These are phyloP conservation scores for Pythium insidiosum DNA, from an alignment of 352 stramenopile species.

Conservation along the genomic window DNA sequence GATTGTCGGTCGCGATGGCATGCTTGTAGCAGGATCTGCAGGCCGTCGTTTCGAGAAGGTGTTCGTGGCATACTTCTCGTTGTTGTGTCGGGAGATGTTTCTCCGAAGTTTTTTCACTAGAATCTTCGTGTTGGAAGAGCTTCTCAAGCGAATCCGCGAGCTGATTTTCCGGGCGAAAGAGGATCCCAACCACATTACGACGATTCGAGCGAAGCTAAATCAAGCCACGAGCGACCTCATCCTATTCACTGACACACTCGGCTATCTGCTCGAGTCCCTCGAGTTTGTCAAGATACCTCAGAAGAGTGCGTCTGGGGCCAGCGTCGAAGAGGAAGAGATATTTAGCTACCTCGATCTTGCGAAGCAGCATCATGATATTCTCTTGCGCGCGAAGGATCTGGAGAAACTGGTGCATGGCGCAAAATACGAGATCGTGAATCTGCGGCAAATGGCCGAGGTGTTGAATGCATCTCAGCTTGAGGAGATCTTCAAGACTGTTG, in stretches of 20 bases:
- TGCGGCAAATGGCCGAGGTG: constrained; percentile 86
- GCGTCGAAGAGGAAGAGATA: constrained; percentile 62
- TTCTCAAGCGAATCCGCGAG: constrained; percentile 88
- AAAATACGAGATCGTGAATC: constrained; percentile 87
- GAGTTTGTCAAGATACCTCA: constrained; percentile 73
- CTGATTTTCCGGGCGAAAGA: constrained; percentile 85
- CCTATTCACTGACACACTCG: constrained; percentile 91
- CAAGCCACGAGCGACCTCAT: constrained; percentile 91
- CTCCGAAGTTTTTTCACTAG: constrained; percentile 94
- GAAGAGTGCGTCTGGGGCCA: constrained; percentile 22
- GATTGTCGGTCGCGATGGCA: constrained; percentile 90
- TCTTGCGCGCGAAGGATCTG: constrained; percentile 84
- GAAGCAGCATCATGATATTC: constrained; percentile 82
- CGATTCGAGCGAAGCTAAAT: constrained; percentile 83
- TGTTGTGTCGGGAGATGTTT: constrained; percentile 94
- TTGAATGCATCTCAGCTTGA: constrained; percentile 87
- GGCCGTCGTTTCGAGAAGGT: constrained; percentile 91
- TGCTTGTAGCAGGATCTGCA: constrained; percentile 90
- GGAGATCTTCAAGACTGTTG: constrained; percentile 84
- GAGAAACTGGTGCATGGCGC: constrained; percentile 90
- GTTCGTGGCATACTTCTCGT: constrained; percentile 91
- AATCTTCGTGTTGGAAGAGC: constrained; percentile 93
- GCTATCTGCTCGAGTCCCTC: constrained; percentile 91
- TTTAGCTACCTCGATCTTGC: constrained; percentile 91
- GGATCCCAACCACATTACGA: constrained; percentile 79